Evolutionary conservation across 441 rosid species (phyloP), one percentile per base, ranked within the genome.

Genomic region (Capsella rubella): DNA sequence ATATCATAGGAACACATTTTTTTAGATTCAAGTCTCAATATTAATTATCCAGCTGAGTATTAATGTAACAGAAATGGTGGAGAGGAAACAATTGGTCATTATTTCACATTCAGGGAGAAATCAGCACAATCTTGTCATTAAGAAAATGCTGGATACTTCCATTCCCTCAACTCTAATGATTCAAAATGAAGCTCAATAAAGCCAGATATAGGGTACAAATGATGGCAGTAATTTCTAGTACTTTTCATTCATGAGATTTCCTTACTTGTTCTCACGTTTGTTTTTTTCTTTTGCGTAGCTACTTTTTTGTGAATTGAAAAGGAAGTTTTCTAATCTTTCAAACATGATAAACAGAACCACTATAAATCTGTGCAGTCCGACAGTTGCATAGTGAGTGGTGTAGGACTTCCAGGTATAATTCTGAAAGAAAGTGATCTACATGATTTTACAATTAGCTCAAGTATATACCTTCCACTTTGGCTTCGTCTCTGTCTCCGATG

Each of bases 381-480:
- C 42, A 64, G 47, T 63, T 71, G 52, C 52, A 61, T 45, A 37
- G 42, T 35, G 16, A 73, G 46, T 45, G n/a, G 59, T 51, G 55
- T 27, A 69, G 69, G 15, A 52, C 14, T 61, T 59, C 69, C 69
- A 49, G 47, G 56, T 40, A 64, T 58, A 42, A 50, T 37, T 61
- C 40, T 61, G 43, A 67, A 35, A 11, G 46, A 72, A 25, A 11
- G 34, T 67, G 14, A 42, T 37, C 27, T 29, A 61, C 60, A 67
- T 53, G 49, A 21, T 61, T 42, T 74, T 64, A 75, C 53, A 75
- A 52, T 64, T 60, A 63, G 55, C 57, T 35, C 4, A 27, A 56
- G 78, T 55, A 57, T 42, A 21, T 85, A 93, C 99, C 99, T 96
- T 96, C 99, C 99, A 96, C 79, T 96, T 96, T 34, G 96, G 89